Evolutionary conservation across 2,329 filamentous ascomycete species (phyloP), one percentile per base, ranked within the genome.

Genomic region (Botrytis paeoniae): DNA sequence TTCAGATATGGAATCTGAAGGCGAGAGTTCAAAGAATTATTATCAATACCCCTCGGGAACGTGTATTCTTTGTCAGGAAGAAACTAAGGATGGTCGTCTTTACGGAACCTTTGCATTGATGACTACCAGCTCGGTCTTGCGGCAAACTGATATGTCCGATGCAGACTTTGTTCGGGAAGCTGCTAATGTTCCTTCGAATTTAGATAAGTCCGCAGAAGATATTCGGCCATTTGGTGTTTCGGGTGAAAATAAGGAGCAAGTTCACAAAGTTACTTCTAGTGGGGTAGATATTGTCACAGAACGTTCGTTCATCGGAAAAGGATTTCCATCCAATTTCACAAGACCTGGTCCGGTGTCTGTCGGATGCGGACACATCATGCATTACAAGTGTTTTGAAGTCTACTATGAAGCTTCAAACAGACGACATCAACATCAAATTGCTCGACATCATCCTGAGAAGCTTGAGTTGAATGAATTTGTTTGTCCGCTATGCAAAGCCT

Each of bases 351-450:
- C 95, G 0, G 92, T 98, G 2, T 93, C 95, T 18, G 93, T 93
- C 51, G 94, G 95, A 16, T 99, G 96, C 82, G 96, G 96, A 4
- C 96, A 99, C 81, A 97, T 99, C 79, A 99, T 99, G 96, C 96
- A 99, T 82, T 98, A 93, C 81, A 90, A 89, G 77, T 99, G 96
- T 83, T 99, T 99, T 80, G 94, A 98, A 79, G 89, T 92, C 59
- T 99, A 98, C 80, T 92, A 93, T 76, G 89, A 93, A 63, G 94
- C 95, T 6, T 97, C 94, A 0, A 87, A 91, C 70, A 88, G 95
- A 74, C 89, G 96, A 57, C 97, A 99, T 80, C 89, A 89, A 32
- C 93, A 96, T 78, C 96, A 99, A 81, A 97, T 99, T 81, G 95
- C 96, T 12, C 89, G 96, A 22, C 93, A 97, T 78, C 96, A 98